Evolutionary conservation across 2,329 filamentous ascomycete species (phyloP).

Genomic region (Celoporthe dispersa): DNA sequence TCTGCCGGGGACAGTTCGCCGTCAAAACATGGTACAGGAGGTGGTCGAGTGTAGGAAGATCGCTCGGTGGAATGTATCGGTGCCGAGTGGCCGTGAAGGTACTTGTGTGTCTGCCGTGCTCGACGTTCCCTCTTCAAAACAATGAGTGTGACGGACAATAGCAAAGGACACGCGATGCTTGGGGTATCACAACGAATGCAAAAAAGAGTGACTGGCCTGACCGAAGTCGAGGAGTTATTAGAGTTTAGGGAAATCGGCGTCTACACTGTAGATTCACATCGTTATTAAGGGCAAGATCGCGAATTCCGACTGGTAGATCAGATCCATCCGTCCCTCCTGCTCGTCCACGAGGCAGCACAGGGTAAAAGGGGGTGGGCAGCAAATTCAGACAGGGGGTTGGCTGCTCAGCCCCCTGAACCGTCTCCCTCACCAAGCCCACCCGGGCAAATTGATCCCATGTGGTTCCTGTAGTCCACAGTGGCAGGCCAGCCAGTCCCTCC

Average conservation of each 20-base stretch:
- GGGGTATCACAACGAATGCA: conserved; percentile 20
- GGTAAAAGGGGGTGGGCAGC: conserved; percentile 4
- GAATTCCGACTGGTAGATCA: conserved; percentile 15
- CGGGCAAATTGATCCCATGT: conserved; percentile 9
- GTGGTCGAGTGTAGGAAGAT: conserved; percentile 6
- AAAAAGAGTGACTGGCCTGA: conserved; percentile 28
- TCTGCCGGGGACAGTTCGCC: conserved; percentile 2
- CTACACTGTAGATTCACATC: conserved; percentile 10
- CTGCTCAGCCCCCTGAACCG: conserved; percentile 14
- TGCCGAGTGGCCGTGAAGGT: background rate
- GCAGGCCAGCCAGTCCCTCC: background rate
- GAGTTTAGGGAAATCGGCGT: conserved; percentile 9
- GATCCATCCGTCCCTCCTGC: background rate
- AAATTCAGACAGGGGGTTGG: conserved; percentile 3
- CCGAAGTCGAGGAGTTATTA: conserved; percentile 15
- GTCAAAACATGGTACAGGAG: conserved; percentile 29
- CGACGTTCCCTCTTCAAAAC: conserved; percentile 9
- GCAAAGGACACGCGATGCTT: conserved; percentile 16
- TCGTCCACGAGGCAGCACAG: background rate
- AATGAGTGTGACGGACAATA: conserved; percentile 15
- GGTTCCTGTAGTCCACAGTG: conserved; percentile 1
- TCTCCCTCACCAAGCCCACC: conserved; percentile 1
- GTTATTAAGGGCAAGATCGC: conserved; percentile 15
- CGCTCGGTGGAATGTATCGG: background rate
- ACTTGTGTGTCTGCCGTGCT: conserved; percentile 1